Evolutionary conservation across 2,329 filamentous ascomycete genomes (phyloP), one percentile per base, ranked within the genome.

Genomic region (Bretziella fagacearum): DNA sequence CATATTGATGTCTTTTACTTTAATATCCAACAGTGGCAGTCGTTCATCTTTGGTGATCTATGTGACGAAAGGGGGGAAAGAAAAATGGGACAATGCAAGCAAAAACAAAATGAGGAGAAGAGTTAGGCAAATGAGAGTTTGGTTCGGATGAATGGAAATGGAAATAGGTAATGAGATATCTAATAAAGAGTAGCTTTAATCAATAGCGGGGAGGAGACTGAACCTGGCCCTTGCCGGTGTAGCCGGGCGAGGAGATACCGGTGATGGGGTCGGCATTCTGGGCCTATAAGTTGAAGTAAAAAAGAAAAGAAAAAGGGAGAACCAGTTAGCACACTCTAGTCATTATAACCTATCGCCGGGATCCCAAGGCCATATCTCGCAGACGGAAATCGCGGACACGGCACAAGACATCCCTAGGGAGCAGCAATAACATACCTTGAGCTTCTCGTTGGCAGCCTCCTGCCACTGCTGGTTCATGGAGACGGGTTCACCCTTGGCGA

Each of bases 381-480:
- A n/a, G n/a, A n/a, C n/a, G n/a, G n/a, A n/a, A n/a, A n/a, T n/a
- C n/a, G n/a, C n/a, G n/a, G n/a, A n/a, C n/a, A n/a, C n/a, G n/a
- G n/a, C n/a, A n/a, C n/a, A n/a, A n/a, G n/a, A n/a, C n/a, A n/a
- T n/a, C n/a, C n/a, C n/a, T n/a, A n/a, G n/a, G n/a, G n/a, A n/a
- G n/a, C n/a, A n/a, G n/a, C n/a, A 20, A 26, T 33, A 35, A 67
- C 77, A 58, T 69, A 93, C 89, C 76, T 79, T 87, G 64, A 95
- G 73, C 66, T 83, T 91, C 71, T 95, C 91, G 67, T 98, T 94
- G 56, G 80, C 74, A 57, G 81, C 81, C 71, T 96, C 86, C 71
- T 98, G 85, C 77, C 83, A 96, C 68, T 98, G 91, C 73, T 84
- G 83, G 69, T 72, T 89, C 87, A 98, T 93, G 59, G 89, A 93